Evolutionary conservation across 2,329 filamentous ascomycete genomes (phyloP).

Genomic region (Curvularia sp.): DNA sequence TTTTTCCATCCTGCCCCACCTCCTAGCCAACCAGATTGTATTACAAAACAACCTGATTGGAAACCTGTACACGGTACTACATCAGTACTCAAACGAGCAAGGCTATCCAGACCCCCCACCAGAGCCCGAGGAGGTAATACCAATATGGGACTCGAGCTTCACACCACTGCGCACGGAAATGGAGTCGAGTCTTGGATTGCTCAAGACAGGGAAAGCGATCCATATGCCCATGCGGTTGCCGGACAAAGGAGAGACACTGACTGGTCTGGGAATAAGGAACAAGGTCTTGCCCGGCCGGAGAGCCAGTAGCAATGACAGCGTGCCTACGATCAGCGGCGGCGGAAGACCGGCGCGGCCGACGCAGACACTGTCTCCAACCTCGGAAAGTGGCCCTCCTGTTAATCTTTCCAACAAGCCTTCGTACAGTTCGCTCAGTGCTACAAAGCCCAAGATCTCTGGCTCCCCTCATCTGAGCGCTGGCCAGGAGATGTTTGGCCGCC

Average conservation of each 20-base stretch:
- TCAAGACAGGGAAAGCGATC: slow-evolving; percentile 72
- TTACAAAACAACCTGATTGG: slow-evolving; percentile 80
- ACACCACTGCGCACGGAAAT: slow-evolving; percentile 69
- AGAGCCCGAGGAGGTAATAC: slow-evolving; percentile 73
- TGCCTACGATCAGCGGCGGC: slow-evolving; percentile 35
- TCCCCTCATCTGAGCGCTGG: slow-evolving; percentile 48
- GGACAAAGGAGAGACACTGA: slow-evolving; percentile 56
- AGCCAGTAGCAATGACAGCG: slow-evolving; percentile 46
- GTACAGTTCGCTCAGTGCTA: slow-evolving; percentile 42
- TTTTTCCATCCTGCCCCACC: slow-evolving; percentile 75
- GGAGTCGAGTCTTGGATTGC: slow-evolving; percentile 67
- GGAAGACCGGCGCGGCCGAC: slow-evolving; percentile 40
- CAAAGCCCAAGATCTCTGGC: slow-evolving; percentile 44
- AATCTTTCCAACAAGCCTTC: slow-evolving; percentile 48
- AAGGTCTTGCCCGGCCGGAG: slow-evolving; percentile 46
- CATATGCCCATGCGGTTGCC: slow-evolving; percentile 62
- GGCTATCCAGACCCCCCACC: slow-evolving; percentile 75
- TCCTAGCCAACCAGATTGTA: slow-evolving; percentile 74
- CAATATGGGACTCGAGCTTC: slow-evolving; percentile 69
- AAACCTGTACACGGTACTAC: slow-evolving; percentile 77
- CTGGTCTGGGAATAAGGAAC: slow-evolving; percentile 58
- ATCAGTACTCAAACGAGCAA: slow-evolving; percentile 74
- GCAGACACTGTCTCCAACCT: slow-evolving; percentile 33
- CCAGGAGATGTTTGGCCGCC: slow-evolving; percentile 38
- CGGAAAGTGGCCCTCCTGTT: slow-evolving; percentile 40